A percentile compares a stretch with the other conserved stretches of the same genome.
phyloP scores from a whole-genome alignment of 2,329 filamentous ascomycete genomes.

The Colletotrichum musae region DNA sequence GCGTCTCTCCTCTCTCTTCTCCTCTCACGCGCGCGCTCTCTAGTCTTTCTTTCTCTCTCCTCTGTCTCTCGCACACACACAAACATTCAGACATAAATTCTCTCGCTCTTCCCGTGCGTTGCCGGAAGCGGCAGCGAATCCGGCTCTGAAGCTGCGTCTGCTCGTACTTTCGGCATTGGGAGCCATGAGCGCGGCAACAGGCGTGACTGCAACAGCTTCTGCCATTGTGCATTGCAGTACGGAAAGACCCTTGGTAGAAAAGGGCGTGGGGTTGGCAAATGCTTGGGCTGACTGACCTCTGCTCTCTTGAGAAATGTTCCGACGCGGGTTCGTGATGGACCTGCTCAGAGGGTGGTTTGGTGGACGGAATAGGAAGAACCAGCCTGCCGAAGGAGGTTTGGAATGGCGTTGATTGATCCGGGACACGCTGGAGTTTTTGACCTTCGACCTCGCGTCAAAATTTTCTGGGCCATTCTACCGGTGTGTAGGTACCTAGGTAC shows the following conservation, averaged over 20 bases:
- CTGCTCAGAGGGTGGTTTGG: conserved; percentile 38
- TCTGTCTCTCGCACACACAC: not conserved
- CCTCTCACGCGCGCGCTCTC: not conserved
- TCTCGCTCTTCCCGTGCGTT: not conserved
- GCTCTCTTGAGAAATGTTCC: conserved; percentile 29
- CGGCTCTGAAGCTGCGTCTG: conserved; percentile 5
- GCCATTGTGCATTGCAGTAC: conserved; percentile 11
- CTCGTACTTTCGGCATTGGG: not conserved
- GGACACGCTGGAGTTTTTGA: conserved; percentile 41
- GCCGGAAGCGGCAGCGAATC: too few relatives aligned
- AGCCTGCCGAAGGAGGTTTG: conserved; percentile 40
- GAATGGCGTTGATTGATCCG: conserved; percentile 42
- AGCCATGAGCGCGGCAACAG: conserved; percentile 2
- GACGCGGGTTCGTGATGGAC: conserved; percentile 41
- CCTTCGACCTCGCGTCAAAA: conserved; percentile 24
- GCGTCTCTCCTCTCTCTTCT: not conserved
- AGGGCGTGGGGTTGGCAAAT: conserved; percentile 12
- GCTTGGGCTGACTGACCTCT: conserved; percentile 39
- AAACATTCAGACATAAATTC: not conserved
- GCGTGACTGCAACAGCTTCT: conserved; percentile 2
- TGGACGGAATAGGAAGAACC: conserved; percentile 44
- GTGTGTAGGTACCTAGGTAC: too few relatives aligned
- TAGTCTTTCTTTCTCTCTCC: not conserved
- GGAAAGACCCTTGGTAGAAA: conserved; percentile 9
- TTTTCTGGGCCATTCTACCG: not conserved